Evolutionary conservation across 164 flowering plant species (phyloP).

Genomic region (Vitis rupestris): DNA sequence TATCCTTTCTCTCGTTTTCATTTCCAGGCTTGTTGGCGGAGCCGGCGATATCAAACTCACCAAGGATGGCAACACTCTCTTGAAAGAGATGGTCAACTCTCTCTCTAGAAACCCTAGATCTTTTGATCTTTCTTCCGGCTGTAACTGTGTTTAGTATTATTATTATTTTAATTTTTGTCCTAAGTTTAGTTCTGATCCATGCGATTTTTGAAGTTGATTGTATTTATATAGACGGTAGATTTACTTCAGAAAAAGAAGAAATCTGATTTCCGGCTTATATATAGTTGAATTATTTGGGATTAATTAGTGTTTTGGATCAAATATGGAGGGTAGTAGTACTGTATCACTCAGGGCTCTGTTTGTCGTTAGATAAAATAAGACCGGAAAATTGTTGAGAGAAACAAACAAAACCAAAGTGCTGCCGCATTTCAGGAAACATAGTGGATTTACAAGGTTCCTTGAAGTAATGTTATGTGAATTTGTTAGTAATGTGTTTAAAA

Average conservation of each 20-base stretch:
- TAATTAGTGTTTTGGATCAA: background rate
- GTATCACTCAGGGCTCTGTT: too few species aligned
- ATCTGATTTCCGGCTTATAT: too few species aligned
- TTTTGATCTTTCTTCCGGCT: background rate
- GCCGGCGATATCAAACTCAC: conserved; percentile 96
- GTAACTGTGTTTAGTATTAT: background rate
- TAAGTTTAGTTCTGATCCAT: background rate
- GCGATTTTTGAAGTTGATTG: background rate
- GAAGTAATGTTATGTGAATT: too few species aligned
- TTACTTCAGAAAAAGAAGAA: too few species aligned
- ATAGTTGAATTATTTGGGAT: background rate
- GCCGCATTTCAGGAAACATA: too few species aligned
- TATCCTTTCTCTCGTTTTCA: background rate
- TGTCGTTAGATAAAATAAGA: too few species aligned
- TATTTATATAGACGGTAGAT: too few species aligned
- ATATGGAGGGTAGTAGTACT: background rate
- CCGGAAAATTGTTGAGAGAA: too few species aligned
- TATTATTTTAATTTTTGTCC: background rate
- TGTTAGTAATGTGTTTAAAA: too few species aligned
- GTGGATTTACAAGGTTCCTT: too few species aligned
- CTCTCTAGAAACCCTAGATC: conserved; percentile 7
- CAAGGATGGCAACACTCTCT: conserved; percentile 93
- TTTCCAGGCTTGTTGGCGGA: conserved; percentile 94
- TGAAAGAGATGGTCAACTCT: conserved; percentile 86
- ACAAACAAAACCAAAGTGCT: too few species aligned